These are phyloP conservation scores for Rosa hybrid DNA, from an alignment of 331 rosid species.

Conservation along the genomic window DNA sequence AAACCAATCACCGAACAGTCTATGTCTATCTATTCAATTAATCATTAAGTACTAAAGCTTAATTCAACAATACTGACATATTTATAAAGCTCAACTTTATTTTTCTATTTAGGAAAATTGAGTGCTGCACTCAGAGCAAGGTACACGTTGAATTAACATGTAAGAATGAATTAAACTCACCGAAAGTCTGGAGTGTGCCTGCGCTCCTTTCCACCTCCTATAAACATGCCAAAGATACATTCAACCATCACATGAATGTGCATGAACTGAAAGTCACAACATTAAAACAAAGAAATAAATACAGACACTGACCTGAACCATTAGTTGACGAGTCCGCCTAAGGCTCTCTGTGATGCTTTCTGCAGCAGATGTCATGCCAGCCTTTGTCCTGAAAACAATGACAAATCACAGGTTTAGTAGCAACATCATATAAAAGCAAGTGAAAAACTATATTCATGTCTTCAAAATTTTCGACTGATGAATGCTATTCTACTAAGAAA, in stretches of 20 bases:
- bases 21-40: background rate
- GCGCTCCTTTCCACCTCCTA: conserved; percentile 92
- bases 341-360: conserved; percentile 96
- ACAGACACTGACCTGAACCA: conserved; percentile 76
- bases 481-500: background rate
- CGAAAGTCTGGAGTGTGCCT: conserved; percentile 67
- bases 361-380: conserved; percentile 94
- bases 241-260: background rate
- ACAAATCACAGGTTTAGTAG: conserved; percentile 14
- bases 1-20: background rate
- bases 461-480: conserved; percentile 18
- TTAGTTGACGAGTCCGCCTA: conserved; percentile 86
- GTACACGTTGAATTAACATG: background rate
- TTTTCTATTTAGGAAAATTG: background rate
- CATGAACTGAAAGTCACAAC: background rate
- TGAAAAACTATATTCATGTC: background rate
- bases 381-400: conserved; percentile 67
- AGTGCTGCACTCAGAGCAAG: background rate
- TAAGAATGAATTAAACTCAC: conserved; percentile 46
- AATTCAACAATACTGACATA: background rate
- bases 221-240: conserved; percentile 18
- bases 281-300: background rate
- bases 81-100: background rate
- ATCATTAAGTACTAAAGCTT: background rate
- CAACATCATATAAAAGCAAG: conserved; percentile 10